Percentiles rank a stretch among this genome's conserved stretches.
Evolutionary conservation across 306 rosid species (phyloP).

Genomic region (Cicer chorassanicum): DNA sequence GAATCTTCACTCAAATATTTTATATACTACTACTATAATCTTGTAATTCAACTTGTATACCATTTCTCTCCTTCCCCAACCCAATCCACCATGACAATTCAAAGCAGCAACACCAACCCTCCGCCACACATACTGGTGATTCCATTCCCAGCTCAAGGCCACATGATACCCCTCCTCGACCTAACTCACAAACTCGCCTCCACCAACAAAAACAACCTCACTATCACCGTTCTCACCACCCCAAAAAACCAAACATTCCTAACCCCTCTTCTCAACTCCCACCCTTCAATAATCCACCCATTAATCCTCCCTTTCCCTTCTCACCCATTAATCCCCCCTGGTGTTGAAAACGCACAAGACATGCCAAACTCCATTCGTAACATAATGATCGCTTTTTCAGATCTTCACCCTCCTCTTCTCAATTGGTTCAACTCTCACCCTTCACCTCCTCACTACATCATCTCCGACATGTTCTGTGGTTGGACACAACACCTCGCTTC

Average conservation of each 20-base stretch:
- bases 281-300: conserved; percentile 37
- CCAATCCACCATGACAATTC: conserved; percentile 5
- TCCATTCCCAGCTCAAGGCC: conserved; percentile 51
- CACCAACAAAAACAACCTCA: not conserved
- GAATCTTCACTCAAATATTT: not conserved
- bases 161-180: conserved; percentile 51
- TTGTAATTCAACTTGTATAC: not conserved
- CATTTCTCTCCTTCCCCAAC: not conserved
- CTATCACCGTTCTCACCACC: conserved; percentile 44
- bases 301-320: conserved; percentile 55
- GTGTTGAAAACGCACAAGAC: conserved; percentile 58
- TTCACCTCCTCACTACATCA: conserved; percentile 47
- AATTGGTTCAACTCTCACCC: conserved; percentile 45
- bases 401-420: conserved; percentile 45
- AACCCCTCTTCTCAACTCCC: conserved; percentile 34
- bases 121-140: conserved; percentile 33
- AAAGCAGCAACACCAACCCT: not conserved
- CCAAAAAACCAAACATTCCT: conserved; percentile 37
- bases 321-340: conserved; percentile 53
- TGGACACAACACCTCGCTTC: conserved; percentile 61
- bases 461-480: conserved; percentile 64
- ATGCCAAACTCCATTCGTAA: conserved; percentile 26
- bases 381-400: conserved; percentile 46
- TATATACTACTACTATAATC: not conserved
- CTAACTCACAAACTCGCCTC: conserved; percentile 45